Base-by-base conservation (phyloP, 129 eudicot genomes). In the Saposhnikovia divaricata region DNA sequence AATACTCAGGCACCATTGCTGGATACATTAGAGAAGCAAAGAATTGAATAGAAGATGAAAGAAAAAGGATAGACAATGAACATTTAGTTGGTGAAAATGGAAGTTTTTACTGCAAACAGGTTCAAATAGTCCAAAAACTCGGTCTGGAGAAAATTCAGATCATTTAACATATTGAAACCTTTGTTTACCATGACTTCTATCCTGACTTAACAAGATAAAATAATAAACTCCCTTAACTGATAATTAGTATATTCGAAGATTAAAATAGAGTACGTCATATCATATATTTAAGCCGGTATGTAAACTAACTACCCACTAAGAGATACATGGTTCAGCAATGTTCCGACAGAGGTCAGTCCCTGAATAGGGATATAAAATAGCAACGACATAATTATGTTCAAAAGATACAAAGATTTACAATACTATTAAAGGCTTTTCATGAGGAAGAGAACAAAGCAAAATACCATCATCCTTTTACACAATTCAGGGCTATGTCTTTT, bases 1-100 rank as follows among this genome's bases (percentile, higher is more conserved):
- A 94, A 63, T 82, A 87, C 84, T 91, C 91, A 37, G 98, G 98
- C 80, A 94, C 90, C 98, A 94, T 94, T 16, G 96, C 98, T 94
- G 79, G 43, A 80, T 28, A 75, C 39, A 70, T 84, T 42, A 5
- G 15, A 45, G 9, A 78, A 18, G 72, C 27, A 59, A 82, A 66
- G 7, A 4, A 42, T 6, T 12, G 55, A 45, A 45, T 31, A 72
- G 23, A 59, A 63, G 14, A 83, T 44, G 46, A 38, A 34, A 3
- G 21, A 6, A 43, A 69, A 45, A 23, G 21, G n/a, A 12, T 18
- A 16, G 19, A 50, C 15, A 3, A 59, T 40, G 9, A 59, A 57
- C 25, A 8, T 28, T 57, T 68, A 23, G 40, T 59, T 3, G 39
- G 18, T 46, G 0, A 75, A 44, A 44, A 44, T 74, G 25, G 16